Evolutionary conservation across 805 yeast species (phyloP), one percentile per base, ranked within the genome.

Genomic region (Suhomyces sp.): DNA sequence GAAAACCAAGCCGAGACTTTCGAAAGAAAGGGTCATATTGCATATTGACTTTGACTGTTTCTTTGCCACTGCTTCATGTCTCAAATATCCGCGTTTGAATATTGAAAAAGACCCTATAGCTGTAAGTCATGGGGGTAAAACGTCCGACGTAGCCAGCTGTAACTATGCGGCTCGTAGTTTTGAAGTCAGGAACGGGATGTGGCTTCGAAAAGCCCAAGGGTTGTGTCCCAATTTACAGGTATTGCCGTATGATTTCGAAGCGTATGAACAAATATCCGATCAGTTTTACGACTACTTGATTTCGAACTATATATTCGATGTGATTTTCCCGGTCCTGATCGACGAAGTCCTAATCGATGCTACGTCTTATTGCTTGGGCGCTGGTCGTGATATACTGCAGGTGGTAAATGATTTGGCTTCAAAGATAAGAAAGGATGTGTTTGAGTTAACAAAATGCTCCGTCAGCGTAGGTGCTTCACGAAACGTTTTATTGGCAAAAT

Each of bases 31-130:
- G 33, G 64, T 79, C 1, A 80, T 92, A 8, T 65, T 92, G 51
- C 97, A 93, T 66, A 78, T 93, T 33, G 99, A 93, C 66, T 93
- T 91, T 67, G 99, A 93, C 67, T 90, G 96, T 58, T 93, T 94
- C 62, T 93, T 93, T 70, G 97, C 92, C 2, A 80, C 96, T 0
- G 97, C 87, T 0, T 88, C 97, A 0, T 80, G 89, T 2, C 69
- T 84, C 51, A 74, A 70, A 13, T 72, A 76, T 42, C 86, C 87
- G 0, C 76, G 83, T 2, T 63, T 86, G 15, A 82, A 81, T 54
- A 77, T 82, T 55, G 69, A 60, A 35, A 76, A 44, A 54, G 72
- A 59, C 68, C 86, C 78, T 73, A 86, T 64, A 68, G 93, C 69
- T 72, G 96, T 74, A 74, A 77, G 86, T 0, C 85, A 82, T 60